Percentiles rank a stretch among this genome's conserved stretches.
Conservation (phyloP, 2,329 filamentous ascomycete species). For the Emydomyces testavorans region DNA sequence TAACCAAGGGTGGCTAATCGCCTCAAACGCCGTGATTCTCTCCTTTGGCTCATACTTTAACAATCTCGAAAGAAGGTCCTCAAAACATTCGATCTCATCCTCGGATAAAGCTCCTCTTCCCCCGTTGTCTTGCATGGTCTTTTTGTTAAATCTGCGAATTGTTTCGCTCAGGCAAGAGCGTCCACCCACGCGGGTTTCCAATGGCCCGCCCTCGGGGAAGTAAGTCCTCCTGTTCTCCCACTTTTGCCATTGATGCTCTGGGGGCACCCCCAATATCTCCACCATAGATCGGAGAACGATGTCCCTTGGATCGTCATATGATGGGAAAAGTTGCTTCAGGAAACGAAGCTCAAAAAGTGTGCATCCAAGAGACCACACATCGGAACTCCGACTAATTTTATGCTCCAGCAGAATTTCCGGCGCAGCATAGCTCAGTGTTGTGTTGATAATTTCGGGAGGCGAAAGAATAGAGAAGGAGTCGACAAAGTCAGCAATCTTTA, state of each 20-base stretch:
- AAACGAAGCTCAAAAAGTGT: background rate
- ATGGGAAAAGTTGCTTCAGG: background rate
- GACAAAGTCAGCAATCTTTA: background rate
- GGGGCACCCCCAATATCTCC: background rate
- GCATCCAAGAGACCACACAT: background rate
- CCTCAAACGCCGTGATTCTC: background rate
- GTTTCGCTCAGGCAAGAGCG: background rate
- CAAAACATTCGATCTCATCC: background rate
- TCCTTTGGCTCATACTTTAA: background rate
- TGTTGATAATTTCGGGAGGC: background rate
- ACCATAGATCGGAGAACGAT: background rate
- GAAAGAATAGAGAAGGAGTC: background rate
- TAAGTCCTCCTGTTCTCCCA: background rate
- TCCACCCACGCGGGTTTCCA: background rate
- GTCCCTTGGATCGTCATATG: background rate
- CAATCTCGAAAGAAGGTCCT: slow-evolving; percentile 1
- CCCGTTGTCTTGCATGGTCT: background rate
- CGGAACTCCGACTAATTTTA: background rate
- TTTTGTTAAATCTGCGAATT: background rate
- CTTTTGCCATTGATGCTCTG: background rate
- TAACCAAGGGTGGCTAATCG: background rate
- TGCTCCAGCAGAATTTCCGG: background rate
- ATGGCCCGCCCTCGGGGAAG: background rate
- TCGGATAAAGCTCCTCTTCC: background rate
- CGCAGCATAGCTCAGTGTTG: background rate